phyloP scores from a whole-genome alignment of 306 rosid genomes.

The Hippophae tibetana region DNA sequence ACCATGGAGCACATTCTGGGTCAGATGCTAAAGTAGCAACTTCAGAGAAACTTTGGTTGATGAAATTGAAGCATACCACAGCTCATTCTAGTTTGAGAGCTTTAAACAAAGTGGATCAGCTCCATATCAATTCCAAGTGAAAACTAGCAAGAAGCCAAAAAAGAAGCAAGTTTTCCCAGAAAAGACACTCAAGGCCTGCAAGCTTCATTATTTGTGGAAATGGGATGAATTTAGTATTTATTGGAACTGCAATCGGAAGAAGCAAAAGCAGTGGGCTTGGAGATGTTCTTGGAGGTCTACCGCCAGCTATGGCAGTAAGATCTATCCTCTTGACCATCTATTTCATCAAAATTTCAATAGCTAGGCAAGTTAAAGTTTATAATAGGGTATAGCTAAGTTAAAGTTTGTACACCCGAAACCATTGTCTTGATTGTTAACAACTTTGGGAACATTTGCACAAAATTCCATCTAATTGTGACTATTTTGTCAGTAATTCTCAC shows the following conservation, averaged over 20 bases:
- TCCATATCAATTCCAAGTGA: conserved; percentile 18
- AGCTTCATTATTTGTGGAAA: conserved; percentile 32
- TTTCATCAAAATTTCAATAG: not conserved
- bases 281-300: conserved; percentile 79
- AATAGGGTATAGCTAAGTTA: conserved; percentile 7
- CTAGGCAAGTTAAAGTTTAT: not conserved
- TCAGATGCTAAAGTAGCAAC: conserved; percentile 23
- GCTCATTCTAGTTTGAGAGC: conserved; percentile 43
- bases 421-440: no score
- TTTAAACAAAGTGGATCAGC: conserved; percentile 41
- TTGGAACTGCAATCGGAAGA: conserved; percentile 62
- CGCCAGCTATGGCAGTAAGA: conserved; percentile 74
- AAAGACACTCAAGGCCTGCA: conserved; percentile 19
- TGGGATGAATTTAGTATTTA: conserved; percentile 35
- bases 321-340: not conserved
- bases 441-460: no score
- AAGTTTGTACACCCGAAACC: no score
- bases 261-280: conserved; percentile 85
- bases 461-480: no score
- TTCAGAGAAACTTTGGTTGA: conserved; percentile 17
- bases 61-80: conserved; percentile 15
- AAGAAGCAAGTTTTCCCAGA: conserved; percentile 13
- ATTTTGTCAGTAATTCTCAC: no score
- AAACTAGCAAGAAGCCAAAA: conserved; percentile 15
- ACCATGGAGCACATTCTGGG: conserved; percentile 13